Evolutionary conservation across 306 rosid genomes (phyloP).

Genomic region (Bauhinia variegata): DNA sequence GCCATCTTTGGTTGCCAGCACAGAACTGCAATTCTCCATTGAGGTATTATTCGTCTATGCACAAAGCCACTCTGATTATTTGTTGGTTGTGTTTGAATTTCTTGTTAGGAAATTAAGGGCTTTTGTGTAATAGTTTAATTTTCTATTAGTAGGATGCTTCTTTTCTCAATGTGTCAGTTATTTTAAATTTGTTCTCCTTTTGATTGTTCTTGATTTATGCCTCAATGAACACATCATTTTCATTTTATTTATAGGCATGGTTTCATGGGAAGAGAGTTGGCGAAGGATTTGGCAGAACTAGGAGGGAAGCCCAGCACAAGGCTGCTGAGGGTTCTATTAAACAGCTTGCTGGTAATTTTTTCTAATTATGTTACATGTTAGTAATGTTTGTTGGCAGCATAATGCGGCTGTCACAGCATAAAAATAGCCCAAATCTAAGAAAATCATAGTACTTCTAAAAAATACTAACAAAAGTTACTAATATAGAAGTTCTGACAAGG

Average conservation of each 20-base stretch:
- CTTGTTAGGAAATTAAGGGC: constrained; percentile 5
- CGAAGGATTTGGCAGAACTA: constrained; percentile 81
- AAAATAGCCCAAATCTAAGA: not conserved
- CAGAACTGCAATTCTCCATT: constrained; percentile 73
- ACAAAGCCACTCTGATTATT: constrained; percentile 16
- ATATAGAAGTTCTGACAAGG: too few relatives aligned
- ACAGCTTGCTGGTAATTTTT: constrained; percentile 77
- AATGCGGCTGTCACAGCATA: not conserved
- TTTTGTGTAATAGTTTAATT: constrained; percentile 11
- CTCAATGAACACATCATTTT: constrained; percentile 27
- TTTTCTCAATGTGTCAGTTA: constrained; percentile 9
- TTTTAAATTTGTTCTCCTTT: constrained; percentile 21
- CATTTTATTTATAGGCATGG: constrained; percentile 66
- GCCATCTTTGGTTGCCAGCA: constrained; percentile 66
- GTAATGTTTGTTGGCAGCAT: not conserved
- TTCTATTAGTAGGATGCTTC: constrained; percentile 20
- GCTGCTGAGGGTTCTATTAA: constrained; percentile 88
- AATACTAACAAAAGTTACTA: too few relatives aligned
- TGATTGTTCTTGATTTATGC: constrained; percentile 32
- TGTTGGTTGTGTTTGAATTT: constrained; percentile 23
- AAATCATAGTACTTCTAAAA: too few relatives aligned
- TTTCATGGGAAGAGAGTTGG: constrained; percentile 89
- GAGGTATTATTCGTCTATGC: constrained; percentile 60
- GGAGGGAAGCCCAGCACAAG: constrained; percentile 84
- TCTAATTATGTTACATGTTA: not conserved